phyloP scores from a whole-genome alignment of 345 rosid genomes.

The rapeseed (Brassica napus) region Da-Ae NC_063438.1:13364501-13365000 shows the following conservation, averaged over 20 bases:
- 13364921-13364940: constrained; percentile 11
- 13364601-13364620: constrained; percentile 93
- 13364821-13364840: constrained; percentile 5
- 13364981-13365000: constrained; percentile 85
- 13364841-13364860: background rate
- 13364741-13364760: constrained; percentile 94
- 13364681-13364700: constrained; percentile 86
- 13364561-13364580: constrained; percentile 23
- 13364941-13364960: constrained; percentile 37
- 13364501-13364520: background rate
- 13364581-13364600: constrained; percentile 83
- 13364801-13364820: background rate
- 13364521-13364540: constrained; percentile 14
- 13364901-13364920: background rate
- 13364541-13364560: constrained; percentile 35
- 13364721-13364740: constrained; percentile 71
- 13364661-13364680: constrained; percentile 80
- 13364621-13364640: constrained; percentile 87
- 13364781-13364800: constrained; percentile 89
- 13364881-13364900: background rate
- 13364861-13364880: constrained; percentile 8
- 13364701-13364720: constrained; percentile 77
- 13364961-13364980: constrained; percentile 65
- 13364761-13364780: constrained; percentile 90
- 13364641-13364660: constrained; percentile 89